phyloP scores from a whole-genome alignment of 2,329 filamentous ascomycete species.

The Aspergillus japonicus region DNA sequence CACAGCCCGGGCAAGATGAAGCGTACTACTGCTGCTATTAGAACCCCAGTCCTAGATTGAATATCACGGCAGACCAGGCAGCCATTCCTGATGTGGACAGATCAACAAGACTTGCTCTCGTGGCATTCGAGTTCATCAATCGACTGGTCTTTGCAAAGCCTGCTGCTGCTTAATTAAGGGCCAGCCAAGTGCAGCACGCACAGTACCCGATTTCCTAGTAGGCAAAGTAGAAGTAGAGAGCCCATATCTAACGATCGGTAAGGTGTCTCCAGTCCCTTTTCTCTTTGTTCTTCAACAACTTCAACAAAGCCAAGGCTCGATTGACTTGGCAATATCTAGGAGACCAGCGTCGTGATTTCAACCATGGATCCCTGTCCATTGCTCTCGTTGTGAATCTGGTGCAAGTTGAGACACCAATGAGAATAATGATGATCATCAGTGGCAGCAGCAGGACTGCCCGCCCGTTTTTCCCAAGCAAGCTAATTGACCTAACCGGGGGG shows the following conservation, averaged over 20 bases:
- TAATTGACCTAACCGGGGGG: neutral
- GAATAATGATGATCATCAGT: neutral
- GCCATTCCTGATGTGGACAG: neutral
- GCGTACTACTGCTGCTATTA: no score
- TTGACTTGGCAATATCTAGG: neutral
- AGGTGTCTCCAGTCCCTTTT: neutral
- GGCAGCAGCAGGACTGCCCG: no score
- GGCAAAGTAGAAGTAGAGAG: neutral
- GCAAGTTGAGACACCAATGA: neutral
- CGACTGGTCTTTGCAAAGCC: neutral
- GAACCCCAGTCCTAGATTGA: neutral
- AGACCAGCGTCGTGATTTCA: neutral
- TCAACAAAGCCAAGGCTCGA: neutral
- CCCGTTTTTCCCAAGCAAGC: neutral
- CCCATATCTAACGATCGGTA: neutral
- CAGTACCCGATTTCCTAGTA: neutral
- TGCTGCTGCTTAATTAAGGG: neutral
- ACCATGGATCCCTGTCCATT: neutral
- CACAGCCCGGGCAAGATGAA: no score
- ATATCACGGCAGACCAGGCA: neutral
- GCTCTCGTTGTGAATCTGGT: neutral
- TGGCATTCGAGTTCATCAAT: neutral
- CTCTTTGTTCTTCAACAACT: no score
- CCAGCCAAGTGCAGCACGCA: no score
- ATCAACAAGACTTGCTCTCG: neutral